These are phyloP conservation scores for Citrus medica DNA, from an alignment of 345 rosid species.

Conservation along the genomic window DNA sequence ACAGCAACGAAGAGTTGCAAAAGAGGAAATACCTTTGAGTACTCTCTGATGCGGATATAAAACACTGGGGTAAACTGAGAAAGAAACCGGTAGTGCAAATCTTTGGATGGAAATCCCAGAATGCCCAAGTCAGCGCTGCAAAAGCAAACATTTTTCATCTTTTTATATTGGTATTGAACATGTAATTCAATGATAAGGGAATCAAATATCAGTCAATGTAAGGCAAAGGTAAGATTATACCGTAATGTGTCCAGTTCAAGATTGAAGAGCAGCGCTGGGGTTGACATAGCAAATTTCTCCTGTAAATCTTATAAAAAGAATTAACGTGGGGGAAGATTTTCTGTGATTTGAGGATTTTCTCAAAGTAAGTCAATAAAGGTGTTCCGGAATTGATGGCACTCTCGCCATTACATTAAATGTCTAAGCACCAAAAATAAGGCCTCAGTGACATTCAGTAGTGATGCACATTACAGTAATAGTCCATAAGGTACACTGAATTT, in stretches of 20 bases:
- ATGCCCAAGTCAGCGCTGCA: constrained; percentile 93
- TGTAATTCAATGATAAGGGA: constrained; percentile 9
- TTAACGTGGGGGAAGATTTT: not conserved
- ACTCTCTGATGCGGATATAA: constrained; percentile 82
- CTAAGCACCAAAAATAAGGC: not conserved
- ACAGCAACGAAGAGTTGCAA: not conserved
- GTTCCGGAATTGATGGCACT: not conserved
- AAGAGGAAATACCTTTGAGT: constrained; percentile 66
- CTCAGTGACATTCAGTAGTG: not conserved
- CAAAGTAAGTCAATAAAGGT: not conserved
- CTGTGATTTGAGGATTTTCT: not conserved
- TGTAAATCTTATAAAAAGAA: constrained; percentile 35
- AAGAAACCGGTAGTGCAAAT: constrained; percentile 88
- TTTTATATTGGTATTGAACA: constrained; percentile 11
- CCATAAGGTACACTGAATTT: not conserved
- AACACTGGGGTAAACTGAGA: constrained; percentile 84
- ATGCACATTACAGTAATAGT: not conserved
- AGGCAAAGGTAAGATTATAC: constrained; percentile 34
- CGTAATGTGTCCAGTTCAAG: constrained; percentile 95
- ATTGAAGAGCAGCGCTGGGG: constrained; percentile 82
- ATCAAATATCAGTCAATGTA: constrained; percentile 6
- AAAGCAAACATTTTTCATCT: constrained; percentile 16
- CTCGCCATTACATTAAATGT: not conserved
- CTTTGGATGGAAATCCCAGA: constrained; percentile 89
- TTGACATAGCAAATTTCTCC: constrained; percentile 77